A percentile compares a stretch with the other conserved stretches of the same genome.
These are phyloP conservation scores for Tolypocladium nubicola DNA, from an alignment of 2,329 filamentous ascomycete genomes.

Conservation along the genomic window DNA sequence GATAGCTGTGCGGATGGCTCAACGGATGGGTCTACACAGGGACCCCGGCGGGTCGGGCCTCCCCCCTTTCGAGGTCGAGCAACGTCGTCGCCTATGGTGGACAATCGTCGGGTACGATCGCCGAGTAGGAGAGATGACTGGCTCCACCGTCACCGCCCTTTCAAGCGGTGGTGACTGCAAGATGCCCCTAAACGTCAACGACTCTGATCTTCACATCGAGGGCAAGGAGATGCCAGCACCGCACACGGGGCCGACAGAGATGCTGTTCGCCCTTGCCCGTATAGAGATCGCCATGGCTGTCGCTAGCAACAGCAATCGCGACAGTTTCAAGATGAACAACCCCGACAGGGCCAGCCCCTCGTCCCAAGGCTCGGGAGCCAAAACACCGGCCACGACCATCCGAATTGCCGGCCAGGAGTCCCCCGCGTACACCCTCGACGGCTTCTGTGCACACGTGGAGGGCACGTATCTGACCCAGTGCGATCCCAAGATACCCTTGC, in stretches of 20 bases:
- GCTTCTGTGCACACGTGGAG: slow-evolving; percentile 44
- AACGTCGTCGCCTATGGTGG: slow-evolving; percentile 67
- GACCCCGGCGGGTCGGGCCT: slow-evolving; percentile 45
- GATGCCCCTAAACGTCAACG: slow-evolving; percentile 50
- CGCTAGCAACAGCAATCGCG: slow-evolving; percentile 33
- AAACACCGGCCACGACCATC: slow-evolving; percentile 22
- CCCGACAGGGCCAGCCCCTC: slow-evolving; percentile 14
- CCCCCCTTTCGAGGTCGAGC: slow-evolving; percentile 53
- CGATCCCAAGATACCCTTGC: slow-evolving; percentile 47
- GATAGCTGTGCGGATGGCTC: slow-evolving; percentile 55
- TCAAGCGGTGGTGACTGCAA: slow-evolving; percentile 43
- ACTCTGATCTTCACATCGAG: slow-evolving; percentile 46
- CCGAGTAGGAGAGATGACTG: slow-evolving; percentile 57
- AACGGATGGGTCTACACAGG: slow-evolving; percentile 57
- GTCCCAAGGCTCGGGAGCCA: slow-evolving; percentile 10
- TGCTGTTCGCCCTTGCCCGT: slow-evolving; percentile 47
- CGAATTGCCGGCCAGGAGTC: slow-evolving; percentile 39
- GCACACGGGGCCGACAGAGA: slow-evolving; percentile 44
- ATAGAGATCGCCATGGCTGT: slow-evolving; percentile 47
- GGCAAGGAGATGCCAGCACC: slow-evolving; percentile 42
- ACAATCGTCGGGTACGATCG: slow-evolving; percentile 58
- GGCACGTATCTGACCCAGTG: slow-evolving; percentile 44
- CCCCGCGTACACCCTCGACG: slow-evolving; percentile 38
- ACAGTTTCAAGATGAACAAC: slow-evolving; percentile 17
- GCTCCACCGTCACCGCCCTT: slow-evolving; percentile 45